Evolutionary conservation across 331 rosid genomes (phyloP), one percentile per base, ranked within the genome.

Genomic region (Cydonia oblonga): DNA sequence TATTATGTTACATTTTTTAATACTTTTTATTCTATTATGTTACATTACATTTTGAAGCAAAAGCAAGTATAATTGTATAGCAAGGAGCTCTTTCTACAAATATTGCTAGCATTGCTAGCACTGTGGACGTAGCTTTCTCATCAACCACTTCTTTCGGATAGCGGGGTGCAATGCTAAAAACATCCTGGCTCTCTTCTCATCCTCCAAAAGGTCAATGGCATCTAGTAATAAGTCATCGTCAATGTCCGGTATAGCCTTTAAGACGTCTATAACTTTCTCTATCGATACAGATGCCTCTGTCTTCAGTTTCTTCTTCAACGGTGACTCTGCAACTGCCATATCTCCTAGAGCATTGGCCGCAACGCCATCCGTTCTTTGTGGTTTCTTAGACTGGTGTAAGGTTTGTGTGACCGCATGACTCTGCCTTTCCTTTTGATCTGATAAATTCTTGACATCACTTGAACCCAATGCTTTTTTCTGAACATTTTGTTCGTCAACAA

Each of bases 191-290:
- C 66, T 52, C 72, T 51, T 69, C 32, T 16, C 65, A 59, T 69
- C 71, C 69, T 77, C 71, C 71, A 70, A 70, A 38, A 70, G 28
- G 64, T 70, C 80, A 46, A 69, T 30, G 23, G 70, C 75, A 49
- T 76, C 85, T 33, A 85, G 82, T n/a, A n/a, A n/a, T 4, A 74
- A 40, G 8, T 30, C 64, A 11, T 72, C 58, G 5, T 88, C 87
- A 56, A 88, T 35, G 80, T 67, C 90, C 6, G 88, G 92, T 70
- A 85, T 60, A 60, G 78, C 80, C 79, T 83, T 87, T 40, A 85
- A 83, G 68, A 75, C 83, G 0, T 58, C 72, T 32, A 83, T 64
- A 23, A 78, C 90, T 32, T 68, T 78, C 64, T 75, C 82, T 5
- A 81, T 40, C 20, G 80, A 84, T 46, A 81, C 80, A 35, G 25